Conservation (phyloP, 257 asterid genomes). For the Salvia rosmarinus region DNA sequence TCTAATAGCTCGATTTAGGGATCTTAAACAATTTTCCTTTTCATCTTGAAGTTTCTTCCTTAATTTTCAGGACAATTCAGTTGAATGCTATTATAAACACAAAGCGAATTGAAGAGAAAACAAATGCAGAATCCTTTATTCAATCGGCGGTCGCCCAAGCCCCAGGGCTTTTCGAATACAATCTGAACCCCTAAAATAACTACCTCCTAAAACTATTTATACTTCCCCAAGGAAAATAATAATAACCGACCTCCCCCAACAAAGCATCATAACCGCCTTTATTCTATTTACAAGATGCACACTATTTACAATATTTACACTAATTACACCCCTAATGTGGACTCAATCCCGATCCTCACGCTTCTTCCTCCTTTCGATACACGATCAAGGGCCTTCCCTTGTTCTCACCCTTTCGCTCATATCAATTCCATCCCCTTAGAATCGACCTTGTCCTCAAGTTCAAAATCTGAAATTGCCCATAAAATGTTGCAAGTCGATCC, state of each 20-base stretch:
- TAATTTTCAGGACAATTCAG: slow-evolving; percentile 74
- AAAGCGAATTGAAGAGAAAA: too few species aligned
- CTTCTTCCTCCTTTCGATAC: not conserved
- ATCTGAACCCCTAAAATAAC: too few species aligned
- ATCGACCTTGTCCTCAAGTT: not conserved
- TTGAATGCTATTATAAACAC: slow-evolving; percentile 54
- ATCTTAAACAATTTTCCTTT: slow-evolving; percentile 20
- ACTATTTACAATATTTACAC: not conserved
- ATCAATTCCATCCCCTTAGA: not conserved
- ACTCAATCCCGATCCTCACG: not conserved
- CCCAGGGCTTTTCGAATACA: too few species aligned
- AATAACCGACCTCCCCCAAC: too few species aligned
- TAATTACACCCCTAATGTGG: not conserved
- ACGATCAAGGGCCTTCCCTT: not conserved
- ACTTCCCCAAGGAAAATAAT: too few species aligned
- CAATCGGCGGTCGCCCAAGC: too few species aligned
- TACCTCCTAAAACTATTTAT: too few species aligned
- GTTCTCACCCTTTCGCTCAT: not conserved
- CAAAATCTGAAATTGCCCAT: not conserved
- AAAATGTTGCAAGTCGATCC: not conserved
- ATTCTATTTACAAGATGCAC: not conserved
- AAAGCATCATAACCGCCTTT: not conserved
- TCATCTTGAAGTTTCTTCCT: slow-evolving; percentile 32
- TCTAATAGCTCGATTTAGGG: slow-evolving; percentile 3
- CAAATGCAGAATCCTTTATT: too few species aligned